Evolutionary conservation across 495 filamentous ascomycete species (phyloP), one percentile per base, ranked within the genome.

Genomic region (Penicillium lagena): DNA sequence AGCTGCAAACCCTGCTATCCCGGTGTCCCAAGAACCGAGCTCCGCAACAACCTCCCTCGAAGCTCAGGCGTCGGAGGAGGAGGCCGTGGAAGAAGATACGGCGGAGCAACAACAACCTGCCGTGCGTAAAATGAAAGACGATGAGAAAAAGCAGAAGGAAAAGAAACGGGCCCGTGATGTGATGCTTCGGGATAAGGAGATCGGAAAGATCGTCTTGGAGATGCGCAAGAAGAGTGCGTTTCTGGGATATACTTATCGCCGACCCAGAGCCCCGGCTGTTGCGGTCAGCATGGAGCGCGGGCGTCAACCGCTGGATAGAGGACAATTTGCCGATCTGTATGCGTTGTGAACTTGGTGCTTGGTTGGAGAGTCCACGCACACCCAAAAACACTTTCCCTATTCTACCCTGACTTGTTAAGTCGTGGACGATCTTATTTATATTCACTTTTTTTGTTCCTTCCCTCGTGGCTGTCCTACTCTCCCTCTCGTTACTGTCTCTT

Each of bases 161-260:
- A 79, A 73, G 51, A 86, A 85, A 60, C 66, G 90, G 44, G 78
- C 90, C 3, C 72, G 89, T 9, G 91, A 97, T 52, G 81, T 80
- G 56, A 63, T 96, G 42, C 64, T 97, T 37, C 66, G 90, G 31
- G 91, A 97, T 60, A 71, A 70, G 34, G 61, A 70, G 11, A 72
- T 82, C 2, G 79, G 76, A 9, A 71, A 67, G 42, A 75, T 73
- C 13, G 88, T 81, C 1, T 64, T 97, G 52, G 85, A 90, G 43
- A 74, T 90, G 43, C 76, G 91, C 46, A 90, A 89, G 60, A 77
- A 69, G 63, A 84, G 76, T 9, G 88, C 88, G 2, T 96, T 96
- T 63, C 60, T 90, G 41, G 90, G 91, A n/a, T 97, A 97, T 61
- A 89, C 86, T 10, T 96, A 89, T 61, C 78, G 81, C 12, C 70